Base-by-base conservation (phyloP, 495 filamentous ascomycete genomes). In the Chlorociboria aeruginascens region DNA sequence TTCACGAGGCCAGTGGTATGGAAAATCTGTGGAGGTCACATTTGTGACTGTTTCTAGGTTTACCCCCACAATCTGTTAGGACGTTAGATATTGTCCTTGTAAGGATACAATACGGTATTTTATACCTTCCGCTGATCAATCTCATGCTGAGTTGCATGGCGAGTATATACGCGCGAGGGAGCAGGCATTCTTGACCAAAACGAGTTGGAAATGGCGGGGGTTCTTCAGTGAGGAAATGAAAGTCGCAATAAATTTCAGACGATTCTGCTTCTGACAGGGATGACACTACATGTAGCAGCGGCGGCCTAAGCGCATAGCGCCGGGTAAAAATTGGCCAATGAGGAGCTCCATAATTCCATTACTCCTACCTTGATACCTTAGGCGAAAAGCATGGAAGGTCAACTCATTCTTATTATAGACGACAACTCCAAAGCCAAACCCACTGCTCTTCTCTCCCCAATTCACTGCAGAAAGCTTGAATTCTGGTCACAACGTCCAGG, bases 41-140 rank as follows among this genome's bases (percentile, higher is more conserved):
- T 97, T 80, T 51, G 83, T 86, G 55, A 97, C 81, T 20, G 83
- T 95, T 63, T 97, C 89, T 40, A 77, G 67, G 64, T 89, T 84
- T 69, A 97, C 79, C 53, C 81, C 78, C 60, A 99, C 80, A 48
- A 85, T 81, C 86, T 95, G 54, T 43, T 7, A 9, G 25, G 3
- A 13, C 3, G 20, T 20, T 25, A 28, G 17, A 17, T 10, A 3
- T 40, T 40, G 38, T 14, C 17, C 17, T 9, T 11, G 40, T 4
- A 25, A 43, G 16, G 1, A 29, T 25, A 25, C 2, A 9, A 25
- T 8, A 17, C 8, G 40, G 28, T 2, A 30, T 28, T 11, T 3
- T 28, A 7, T 43, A 43, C 40, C 28, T 44, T 44, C 29, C 42
- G 42, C 6, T 12, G 20, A 13, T 44, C 42, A 11, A 32, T 29